These are phyloP conservation scores for Elongisporangium senticosum DNA, from an alignment of 352 stramenopile genomes.

Conservation along the genomic window DNA sequence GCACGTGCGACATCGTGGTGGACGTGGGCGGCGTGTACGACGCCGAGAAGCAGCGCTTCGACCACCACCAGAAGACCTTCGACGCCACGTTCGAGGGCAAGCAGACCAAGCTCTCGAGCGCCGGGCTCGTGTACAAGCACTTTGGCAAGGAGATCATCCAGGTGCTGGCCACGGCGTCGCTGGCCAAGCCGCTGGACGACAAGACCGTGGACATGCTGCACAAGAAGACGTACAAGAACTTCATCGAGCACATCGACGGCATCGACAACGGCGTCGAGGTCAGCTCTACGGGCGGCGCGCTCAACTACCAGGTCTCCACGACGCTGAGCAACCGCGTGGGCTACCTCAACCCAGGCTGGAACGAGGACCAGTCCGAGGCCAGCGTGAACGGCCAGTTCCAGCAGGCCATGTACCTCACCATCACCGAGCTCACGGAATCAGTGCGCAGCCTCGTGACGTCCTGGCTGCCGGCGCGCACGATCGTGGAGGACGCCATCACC, in stretches of 20 bases:
- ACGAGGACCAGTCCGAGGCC: slow-evolving; percentile 84
- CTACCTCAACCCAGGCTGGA: slow-evolving; percentile 95
- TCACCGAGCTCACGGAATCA: slow-evolving; percentile 91
- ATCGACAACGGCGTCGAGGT: slow-evolving; percentile 98
- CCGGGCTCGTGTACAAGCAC: slow-evolving; percentile 98
- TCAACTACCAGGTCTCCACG: slow-evolving; percentile 77
- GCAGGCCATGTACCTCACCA: slow-evolving; percentile 92
- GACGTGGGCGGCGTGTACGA: slow-evolving; percentile 97
- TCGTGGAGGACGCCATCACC: slow-evolving; percentile 90
- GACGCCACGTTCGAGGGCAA: slow-evolving; percentile 69
- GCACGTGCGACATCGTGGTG: slow-evolving; percentile 93
- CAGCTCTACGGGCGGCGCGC: slow-evolving; percentile 24
- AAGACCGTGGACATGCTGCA: slow-evolving; percentile 81
- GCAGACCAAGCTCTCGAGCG: slow-evolving; percentile 92
- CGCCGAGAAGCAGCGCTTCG: slow-evolving; percentile 83
- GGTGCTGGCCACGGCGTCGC: slow-evolving; percentile 35
- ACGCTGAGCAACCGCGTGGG: slow-evolving; percentile 85
- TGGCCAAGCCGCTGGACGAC: slow-evolving; percentile 33
- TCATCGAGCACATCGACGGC: slow-evolving; percentile 98
- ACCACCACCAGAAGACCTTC: slow-evolving; percentile 98
- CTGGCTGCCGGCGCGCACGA: slow-evolving; percentile 92
- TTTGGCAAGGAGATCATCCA: slow-evolving; percentile 96
- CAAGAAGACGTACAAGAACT: slow-evolving; percentile 93
- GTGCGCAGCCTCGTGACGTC: slow-evolving; percentile 89
- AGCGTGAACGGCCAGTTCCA: slow-evolving; percentile 91